A percentile compares a stretch with the other conserved stretches of the same genome.
Conservation (phyloP, 257 asterid genomes). For the Przewalskia tangutica region DNA sequence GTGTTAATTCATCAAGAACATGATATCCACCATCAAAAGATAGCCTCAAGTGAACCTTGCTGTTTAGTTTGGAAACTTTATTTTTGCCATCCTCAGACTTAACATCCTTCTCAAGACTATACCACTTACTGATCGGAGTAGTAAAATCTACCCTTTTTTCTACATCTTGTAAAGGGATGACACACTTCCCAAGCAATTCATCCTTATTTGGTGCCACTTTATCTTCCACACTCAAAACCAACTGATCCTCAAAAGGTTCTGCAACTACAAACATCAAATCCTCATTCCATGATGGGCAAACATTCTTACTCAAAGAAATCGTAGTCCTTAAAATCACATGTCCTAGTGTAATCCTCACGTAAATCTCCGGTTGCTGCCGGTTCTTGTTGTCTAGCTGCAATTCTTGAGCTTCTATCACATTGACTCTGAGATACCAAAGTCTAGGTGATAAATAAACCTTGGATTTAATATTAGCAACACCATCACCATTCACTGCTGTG, state of each 20-base stretch:
- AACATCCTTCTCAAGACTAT: conserved; percentile 54
- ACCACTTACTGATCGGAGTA: conserved; percentile 60
- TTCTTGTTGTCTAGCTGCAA: conserved; percentile 39
- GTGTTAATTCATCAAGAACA: conserved; percentile 90
- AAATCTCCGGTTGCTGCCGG: conserved; percentile 51
- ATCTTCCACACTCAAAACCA: conserved; percentile 60
- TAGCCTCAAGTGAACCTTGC: conserved; percentile 70
- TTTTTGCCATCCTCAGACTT: conserved; percentile 37
- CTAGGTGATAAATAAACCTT: conserved; percentile 87
- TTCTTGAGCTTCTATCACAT: conserved; percentile 86
- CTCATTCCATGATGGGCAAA: conserved; percentile 79
- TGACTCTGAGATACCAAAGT: conserved; percentile 80
- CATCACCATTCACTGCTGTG: conserved; percentile 44
- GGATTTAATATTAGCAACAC: conserved; percentile 48
- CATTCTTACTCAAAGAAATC: conserved; percentile 34
- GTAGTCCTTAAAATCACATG: conserved; percentile 42
- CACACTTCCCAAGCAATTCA: conserved; percentile 53
- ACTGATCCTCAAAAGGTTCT: conserved; percentile 77
- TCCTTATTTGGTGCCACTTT: conserved; percentile 46
- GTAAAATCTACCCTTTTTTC: conserved; percentile 63
- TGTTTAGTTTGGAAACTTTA: conserved; percentile 22
- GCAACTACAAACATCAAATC: conserved; percentile 78
- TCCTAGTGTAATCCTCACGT: conserved; percentile 41
- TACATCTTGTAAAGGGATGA: conserved; percentile 42
- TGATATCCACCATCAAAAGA: conserved; percentile 89